Conservation (phyloP, 2,329 filamentous ascomycete genomes). For the Fonsecaea multimorphosa region DNA sequence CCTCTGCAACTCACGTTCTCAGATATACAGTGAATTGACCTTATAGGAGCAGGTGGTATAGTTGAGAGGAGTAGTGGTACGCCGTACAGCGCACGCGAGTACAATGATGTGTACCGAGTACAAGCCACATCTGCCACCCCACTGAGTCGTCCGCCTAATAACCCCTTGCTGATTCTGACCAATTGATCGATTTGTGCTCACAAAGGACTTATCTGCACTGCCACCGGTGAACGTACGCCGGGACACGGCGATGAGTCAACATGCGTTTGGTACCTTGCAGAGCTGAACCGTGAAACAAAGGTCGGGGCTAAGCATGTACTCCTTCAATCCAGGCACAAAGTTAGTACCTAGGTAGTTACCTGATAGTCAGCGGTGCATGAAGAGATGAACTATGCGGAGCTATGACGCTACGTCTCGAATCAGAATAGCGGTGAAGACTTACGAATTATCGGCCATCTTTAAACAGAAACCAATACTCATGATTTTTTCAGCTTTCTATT, state of each 20-base stretch:
- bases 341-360: neutral
- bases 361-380: neutral
- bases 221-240: conserved; percentile 11
- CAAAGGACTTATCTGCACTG: conserved; percentile 17
- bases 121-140: neutral
- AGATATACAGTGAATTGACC: neutral
- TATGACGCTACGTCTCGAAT: neutral
- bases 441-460: neutral
- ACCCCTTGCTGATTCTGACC: conserved; percentile 1
- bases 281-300: conserved; percentile 13
- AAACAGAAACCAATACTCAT: conserved; percentile 21
- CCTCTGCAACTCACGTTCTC: neutral
- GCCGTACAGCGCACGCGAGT: neutral
- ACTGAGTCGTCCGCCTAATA: neutral
- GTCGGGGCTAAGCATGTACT: conserved; percentile 1
- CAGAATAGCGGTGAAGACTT: neutral
- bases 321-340: neutral
- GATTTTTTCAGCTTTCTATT: conserved; percentile 33
- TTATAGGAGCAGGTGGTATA: neutral
- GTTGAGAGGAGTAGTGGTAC: neutral
- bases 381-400: neutral
- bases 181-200: neutral
- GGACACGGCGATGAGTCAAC: conserved; percentile 14
- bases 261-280: conserved; percentile 27
- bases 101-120: neutral